Evolutionary conservation across 441 rosid species (phyloP), one percentile per base, ranked within the genome.

Genomic region (Pelargonium cotyledonis): DNA sequence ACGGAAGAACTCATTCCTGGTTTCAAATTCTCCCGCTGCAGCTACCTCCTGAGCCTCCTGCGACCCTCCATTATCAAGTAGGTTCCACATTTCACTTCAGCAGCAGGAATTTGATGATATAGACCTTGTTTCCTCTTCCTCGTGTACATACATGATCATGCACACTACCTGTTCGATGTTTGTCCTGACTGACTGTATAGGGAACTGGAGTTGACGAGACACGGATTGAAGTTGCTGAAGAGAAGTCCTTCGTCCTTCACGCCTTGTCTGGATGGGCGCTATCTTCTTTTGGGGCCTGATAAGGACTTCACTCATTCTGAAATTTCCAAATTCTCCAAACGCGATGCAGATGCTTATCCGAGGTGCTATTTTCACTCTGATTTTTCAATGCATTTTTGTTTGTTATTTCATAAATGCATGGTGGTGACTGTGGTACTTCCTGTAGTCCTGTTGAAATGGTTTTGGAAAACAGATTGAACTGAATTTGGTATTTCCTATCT

Each of bases 231-330:
- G 82, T 72, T 92, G 75, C 65, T 94, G 84, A 88, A 84, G 85
- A 83, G 96, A 75, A 87, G 70, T 82, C 93, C 97, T n/a, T 87
- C 95, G 35, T 89, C 98, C 51, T 94, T 94, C 78, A 89, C 97
- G 60, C 98, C 97, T 44, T 91, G 96, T 81, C 71, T 85, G 63
- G 98, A 91, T 76, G 98, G 98, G 3, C 87, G 92, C 12, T 89
- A 86, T 72, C 91, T 94, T 73, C 78, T 94, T 10, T 73, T 89
- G 49, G 97, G 98, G 41, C 84, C 90, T 29, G 77, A 84, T 75
- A 79, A 77, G 21, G 82, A 83, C 4, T 87, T 85, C 46, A 91
- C 83, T 79, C 85, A 84, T 72, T 82, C 89, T 15, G 92, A 94
- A 83, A 90, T 94, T 73, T 91, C 93, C 4, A 89, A 91, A 72